Percentiles rank a stretch among this genome's conserved stretches.
Evolutionary conservation across 306 rosid species (phyloP).

Genomic region (Ormosia emarginata): DNA sequence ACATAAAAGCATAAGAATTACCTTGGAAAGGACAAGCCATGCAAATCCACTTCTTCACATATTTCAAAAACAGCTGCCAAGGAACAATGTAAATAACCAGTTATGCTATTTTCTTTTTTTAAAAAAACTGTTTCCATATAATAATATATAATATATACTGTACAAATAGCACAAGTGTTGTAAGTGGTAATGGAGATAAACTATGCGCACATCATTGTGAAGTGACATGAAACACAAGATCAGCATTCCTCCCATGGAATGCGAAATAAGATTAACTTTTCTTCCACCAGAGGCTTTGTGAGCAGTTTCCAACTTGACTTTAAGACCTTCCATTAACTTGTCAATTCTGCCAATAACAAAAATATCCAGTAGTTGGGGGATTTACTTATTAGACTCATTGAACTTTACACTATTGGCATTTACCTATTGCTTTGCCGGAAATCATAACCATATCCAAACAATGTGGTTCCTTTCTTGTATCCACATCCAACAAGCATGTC

Average conservation of each 20-base stretch:
- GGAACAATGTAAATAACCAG: conserved; percentile 26
- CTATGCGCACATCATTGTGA: conserved; percentile 61
- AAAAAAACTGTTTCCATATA: neutral
- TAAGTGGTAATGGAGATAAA: conserved; percentile 26
- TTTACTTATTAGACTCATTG: neutral
- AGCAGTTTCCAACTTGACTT: conserved; percentile 72
- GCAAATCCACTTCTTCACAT: conserved; percentile 85
- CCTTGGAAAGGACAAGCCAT: conserved; percentile 97
- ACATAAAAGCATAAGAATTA: conserved; percentile 16
- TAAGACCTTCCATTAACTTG: conserved; percentile 71
- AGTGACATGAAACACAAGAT: conserved; percentile 71
- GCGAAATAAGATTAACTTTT: conserved; percentile 80
- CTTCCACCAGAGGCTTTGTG: conserved; percentile 88
- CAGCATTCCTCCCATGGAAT: conserved; percentile 93
- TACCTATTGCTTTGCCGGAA: conserved; percentile 95
- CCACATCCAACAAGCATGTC: conserved; percentile 84
- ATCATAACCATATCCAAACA: conserved; percentile 95
- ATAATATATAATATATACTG: conserved; percentile 6
- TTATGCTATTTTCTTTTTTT: neutral
- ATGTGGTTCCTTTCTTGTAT: conserved; percentile 82
- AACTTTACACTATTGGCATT: neutral
- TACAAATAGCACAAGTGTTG: conserved; percentile 13
- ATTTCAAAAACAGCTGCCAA: conserved; percentile 74
- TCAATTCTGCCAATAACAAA: conserved; percentile 54
- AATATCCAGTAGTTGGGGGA: conserved; percentile 15